A percentile compares a stretch with the other conserved stretches of the same genome.
Evolutionary conservation across 163 green algal species (phyloP).

Genomic region (Trebouxiophyceae sp.): DNA sequence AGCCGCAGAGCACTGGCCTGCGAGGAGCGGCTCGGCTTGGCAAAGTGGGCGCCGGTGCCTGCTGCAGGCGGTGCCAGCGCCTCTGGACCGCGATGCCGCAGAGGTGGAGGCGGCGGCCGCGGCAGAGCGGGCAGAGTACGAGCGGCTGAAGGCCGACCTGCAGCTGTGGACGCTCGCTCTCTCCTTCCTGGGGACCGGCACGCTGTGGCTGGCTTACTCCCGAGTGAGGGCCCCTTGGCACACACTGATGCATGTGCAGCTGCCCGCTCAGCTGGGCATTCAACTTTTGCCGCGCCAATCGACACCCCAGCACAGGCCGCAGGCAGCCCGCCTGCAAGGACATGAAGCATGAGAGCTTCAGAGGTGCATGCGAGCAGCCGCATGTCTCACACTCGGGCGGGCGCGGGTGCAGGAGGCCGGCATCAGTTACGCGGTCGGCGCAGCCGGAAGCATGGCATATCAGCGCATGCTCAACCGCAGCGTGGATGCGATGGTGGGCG

Average conservation of each 20-base stretch:
- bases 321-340: no score
- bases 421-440: constrained; percentile 66
- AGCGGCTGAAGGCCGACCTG: constrained; percentile 37
- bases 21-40: no score
- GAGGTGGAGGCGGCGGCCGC: constrained; percentile 3
- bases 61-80: constrained; percentile 17
- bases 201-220: constrained; percentile 45
- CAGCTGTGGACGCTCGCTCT: constrained; percentile 40
- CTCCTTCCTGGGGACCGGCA: constrained; percentile 15
- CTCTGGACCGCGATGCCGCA: constrained; percentile 23
- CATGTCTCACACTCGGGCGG: no score
- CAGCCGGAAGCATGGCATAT: constrained; percentile 68
- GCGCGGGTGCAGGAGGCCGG: constrained; percentile 41
- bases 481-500: constrained; percentile 50
- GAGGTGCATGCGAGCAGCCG: no score
- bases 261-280: no score
- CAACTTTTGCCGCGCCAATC: no score
- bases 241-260: no score
- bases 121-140: constrained; percentile 28
- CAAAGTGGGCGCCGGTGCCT: no score
- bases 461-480: constrained; percentile 65
- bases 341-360: no score
- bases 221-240: constrained; percentile 10
- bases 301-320: no score
- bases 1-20: no score